These are phyloP conservation scores for Eutrema yunnanense DNA, from an alignment of 345 rosid genomes.

Conservation along the genomic window DNA sequence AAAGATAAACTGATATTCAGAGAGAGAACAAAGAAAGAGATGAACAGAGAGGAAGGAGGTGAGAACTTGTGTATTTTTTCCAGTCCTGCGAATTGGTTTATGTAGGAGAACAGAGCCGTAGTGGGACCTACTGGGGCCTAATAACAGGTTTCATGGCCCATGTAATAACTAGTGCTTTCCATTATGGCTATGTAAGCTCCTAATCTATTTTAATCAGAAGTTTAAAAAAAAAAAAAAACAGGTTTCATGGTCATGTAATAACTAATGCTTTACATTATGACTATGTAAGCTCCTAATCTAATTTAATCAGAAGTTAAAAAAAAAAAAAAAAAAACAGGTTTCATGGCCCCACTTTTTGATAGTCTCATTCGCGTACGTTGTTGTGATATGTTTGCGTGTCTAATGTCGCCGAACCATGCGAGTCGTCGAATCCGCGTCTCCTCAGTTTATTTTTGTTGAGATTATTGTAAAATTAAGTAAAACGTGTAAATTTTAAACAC, in stretches of 20 bases:
- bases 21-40: background rate
- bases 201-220: too few relatives aligned
- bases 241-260: background rate
- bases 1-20: background rate
- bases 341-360: slow-evolving; percentile 10
- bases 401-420: slow-evolving; percentile 10
- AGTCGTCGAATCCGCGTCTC: slow-evolving; percentile 21
- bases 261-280: too few relatives aligned
- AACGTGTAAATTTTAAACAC: background rate
- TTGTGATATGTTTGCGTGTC: slow-evolving; percentile 14
- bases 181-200: too few relatives aligned
- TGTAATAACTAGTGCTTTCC: too few relatives aligned
- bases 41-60: background rate
- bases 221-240: background rate
- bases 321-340: background rate
- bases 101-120: slow-evolving; percentile 10
- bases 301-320: too few relatives aligned
- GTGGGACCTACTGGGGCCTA: slow-evolving; percentile 30
- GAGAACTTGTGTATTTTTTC: background rate
- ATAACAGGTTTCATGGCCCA: background rate
- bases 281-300: too few relatives aligned
- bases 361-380: slow-evolving; percentile 8
- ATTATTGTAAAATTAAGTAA: background rate
- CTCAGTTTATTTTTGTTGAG: background rate
- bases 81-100: slow-evolving; percentile 8